phyloP scores from a whole-genome alignment of 768 basidiomycete species.

The Kwoniella newhampshirensis region DNA sequence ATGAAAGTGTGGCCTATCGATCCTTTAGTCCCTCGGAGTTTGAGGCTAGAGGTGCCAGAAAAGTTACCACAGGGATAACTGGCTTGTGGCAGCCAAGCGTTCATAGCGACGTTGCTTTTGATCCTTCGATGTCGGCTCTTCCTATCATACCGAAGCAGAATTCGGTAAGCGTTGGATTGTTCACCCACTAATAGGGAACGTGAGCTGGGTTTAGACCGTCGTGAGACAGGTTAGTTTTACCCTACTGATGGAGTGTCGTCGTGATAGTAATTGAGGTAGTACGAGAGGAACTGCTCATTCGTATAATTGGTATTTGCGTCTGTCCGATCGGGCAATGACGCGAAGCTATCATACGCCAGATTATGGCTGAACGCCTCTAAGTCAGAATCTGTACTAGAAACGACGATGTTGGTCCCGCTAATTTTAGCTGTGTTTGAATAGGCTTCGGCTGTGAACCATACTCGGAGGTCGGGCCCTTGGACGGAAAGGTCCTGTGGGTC shows the following conservation, averaged over 20 bases:
- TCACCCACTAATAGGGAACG: conserved; percentile 73
- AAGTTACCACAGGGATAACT: conserved; percentile 77
- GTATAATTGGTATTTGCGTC: conserved; percentile 78
- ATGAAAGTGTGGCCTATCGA: conserved; percentile 81
- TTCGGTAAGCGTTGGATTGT: conserved; percentile 78
- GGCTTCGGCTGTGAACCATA: conserved; percentile 71
- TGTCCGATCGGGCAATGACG: conserved; percentile 73
- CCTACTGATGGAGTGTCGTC: conserved; percentile 74
- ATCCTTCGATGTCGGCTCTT: conserved; percentile 80
- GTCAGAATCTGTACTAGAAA: conserved; percentile 76
- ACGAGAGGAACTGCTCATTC: conserved; percentile 80
- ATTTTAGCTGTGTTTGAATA: conserved; percentile 66
- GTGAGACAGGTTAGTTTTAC: conserved; percentile 82
- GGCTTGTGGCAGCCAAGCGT: conserved; percentile 79
- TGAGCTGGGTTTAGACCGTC: conserved; percentile 73
- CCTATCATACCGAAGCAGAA: conserved; percentile 79
- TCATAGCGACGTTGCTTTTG: conserved; percentile 81
- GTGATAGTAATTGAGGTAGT: conserved; percentile 77
- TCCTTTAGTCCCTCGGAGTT: conserved; percentile 77
- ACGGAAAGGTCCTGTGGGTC: conserved; percentile 61
- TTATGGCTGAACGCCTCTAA: conserved; percentile 84
- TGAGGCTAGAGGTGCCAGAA: conserved; percentile 78
- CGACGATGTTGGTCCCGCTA: conserved; percentile 69
- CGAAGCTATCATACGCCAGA: conserved; percentile 79
- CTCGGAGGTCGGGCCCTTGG: conserved; percentile 56